phyloP scores from a whole-genome alignment of 176 grass and related monocot genomes.

The Juncus effusus region DNA sequence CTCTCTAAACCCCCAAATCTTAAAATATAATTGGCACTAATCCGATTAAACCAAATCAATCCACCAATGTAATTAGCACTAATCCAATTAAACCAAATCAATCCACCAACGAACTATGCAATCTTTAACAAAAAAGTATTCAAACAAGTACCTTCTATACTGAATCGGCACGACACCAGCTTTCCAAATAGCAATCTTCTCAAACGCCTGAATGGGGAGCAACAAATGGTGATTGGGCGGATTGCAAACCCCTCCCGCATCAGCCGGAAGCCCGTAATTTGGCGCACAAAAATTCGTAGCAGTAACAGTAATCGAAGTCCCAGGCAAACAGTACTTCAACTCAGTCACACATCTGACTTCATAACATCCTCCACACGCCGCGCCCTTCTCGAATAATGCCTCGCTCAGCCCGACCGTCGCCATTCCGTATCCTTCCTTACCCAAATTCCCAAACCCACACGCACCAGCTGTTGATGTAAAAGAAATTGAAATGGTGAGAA shows the following conservation, averaged over 20 bases:
- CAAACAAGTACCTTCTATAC: constrained; percentile 64
- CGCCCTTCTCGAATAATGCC: constrained; percentile 75
- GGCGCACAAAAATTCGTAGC: constrained; percentile 97
- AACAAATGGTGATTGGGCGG: constrained; percentile 90
- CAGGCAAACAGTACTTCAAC: constrained; percentile 84
- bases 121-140: background rate
- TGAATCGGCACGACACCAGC: constrained; percentile 97
- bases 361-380: constrained; percentile 91
- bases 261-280: constrained; percentile 68
- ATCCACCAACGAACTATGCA: too few relatives aligned
- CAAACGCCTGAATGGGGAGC: constrained; percentile 92
- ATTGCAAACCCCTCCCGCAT: constrained; percentile 91
- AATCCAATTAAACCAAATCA: too few relatives aligned
- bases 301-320: constrained; percentile 88
- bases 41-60: too few relatives aligned
- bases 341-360: constrained; percentile 89
- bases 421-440: constrained; percentile 90
- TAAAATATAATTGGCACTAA: background rate
- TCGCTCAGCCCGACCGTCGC: constrained; percentile 86
- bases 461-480: constrained; percentile 54
- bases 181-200: constrained; percentile 99
- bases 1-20: background rate
- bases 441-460: constrained; percentile 93
- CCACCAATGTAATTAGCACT: too few relatives aligned
- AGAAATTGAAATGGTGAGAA: constrained; percentile 9